Evolutionary conservation across 805 yeast genomes (phyloP), one percentile per base, ranked within the genome.

Genomic region (Komagataella mondaviorum): DNA sequence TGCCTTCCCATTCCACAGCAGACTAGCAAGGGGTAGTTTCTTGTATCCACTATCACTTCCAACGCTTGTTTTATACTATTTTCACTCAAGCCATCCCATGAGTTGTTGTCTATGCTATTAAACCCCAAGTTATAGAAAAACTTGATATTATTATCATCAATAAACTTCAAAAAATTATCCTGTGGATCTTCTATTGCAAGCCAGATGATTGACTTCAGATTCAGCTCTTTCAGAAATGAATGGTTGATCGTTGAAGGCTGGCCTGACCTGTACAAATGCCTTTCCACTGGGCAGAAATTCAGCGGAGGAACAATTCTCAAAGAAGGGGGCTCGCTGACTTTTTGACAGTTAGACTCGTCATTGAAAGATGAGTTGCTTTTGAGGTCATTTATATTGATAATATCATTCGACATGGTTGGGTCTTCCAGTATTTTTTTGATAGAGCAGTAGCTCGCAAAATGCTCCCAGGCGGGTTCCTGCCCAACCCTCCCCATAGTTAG

Each of bases 1-100:
- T 91, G 99, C 57, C 99, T 73, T 0, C 99, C 99, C 99, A 93
- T 93, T 12, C 97, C 96, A 60, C 98, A 93, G 65, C 98, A 93
- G 4, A 90, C 90, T 49, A 93, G 69, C 55, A 93, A 60, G 0
- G 99, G 98, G 60, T 88, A 87, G 63, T 81, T 80, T n/a, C 78
- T 74, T 55, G 75, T 76, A 58, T 87, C 77, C 47, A 83, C 78
- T 17, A 91, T 85, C 39, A 88, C 73, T 55, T 83, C 85, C 55
- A 91, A 68, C 0, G 96, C 95, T 54, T 80, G 81, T 23, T 79
- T 77, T 51, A 91, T 88, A 20, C 95, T 80, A 46, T 78, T 74
- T 61, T 89, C 96, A 17, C 89, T 86, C 43, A 91, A 71, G 8
- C 96, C 91, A 65, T 93, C 98, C 99, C 99, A 91, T 2, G 98